phyloP scores from a whole-genome alignment of 495 filamentous ascomycete species.

The Chaetomium fimeti region DNA sequence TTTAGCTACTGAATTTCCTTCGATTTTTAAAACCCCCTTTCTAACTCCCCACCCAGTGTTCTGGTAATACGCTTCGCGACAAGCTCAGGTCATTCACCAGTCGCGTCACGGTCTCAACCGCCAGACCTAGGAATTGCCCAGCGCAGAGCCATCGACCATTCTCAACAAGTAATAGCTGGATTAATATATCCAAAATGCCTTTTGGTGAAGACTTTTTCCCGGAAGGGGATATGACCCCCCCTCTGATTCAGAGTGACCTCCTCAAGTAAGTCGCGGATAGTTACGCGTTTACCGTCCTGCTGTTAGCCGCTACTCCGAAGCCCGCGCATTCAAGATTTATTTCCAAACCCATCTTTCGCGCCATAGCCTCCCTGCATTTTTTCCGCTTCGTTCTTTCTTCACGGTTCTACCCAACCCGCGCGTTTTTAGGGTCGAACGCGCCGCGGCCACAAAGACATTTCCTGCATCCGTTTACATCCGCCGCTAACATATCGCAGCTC shows the following conservation, averaged over 20 bases:
- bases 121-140: background rate
- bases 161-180: background rate
- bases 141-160: background rate
- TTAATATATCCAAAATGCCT: constrained; percentile 14
- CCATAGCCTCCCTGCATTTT: background rate
- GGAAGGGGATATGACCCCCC: constrained; percentile 15
- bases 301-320: background rate
- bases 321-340: background rate
- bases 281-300: background rate
- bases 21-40: background rate
- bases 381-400: background rate
- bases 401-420: background rate
- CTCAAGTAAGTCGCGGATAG: constrained; percentile 24
- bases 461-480: background rate
- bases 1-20: background rate
- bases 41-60: background rate
- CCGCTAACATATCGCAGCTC: constrained; percentile 17
- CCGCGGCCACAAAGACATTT: no score
- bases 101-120: background rate
- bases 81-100: background rate
- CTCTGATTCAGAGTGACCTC: constrained; percentile 31
- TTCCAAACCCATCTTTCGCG: background rate
- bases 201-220: constrained; percentile 18
- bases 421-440: background rate
- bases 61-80: background rate